Evolutionary conservation across 2,329 filamentous ascomycete genomes (phyloP).

Genomic region (Colletotrichum brevisporum): DNA sequence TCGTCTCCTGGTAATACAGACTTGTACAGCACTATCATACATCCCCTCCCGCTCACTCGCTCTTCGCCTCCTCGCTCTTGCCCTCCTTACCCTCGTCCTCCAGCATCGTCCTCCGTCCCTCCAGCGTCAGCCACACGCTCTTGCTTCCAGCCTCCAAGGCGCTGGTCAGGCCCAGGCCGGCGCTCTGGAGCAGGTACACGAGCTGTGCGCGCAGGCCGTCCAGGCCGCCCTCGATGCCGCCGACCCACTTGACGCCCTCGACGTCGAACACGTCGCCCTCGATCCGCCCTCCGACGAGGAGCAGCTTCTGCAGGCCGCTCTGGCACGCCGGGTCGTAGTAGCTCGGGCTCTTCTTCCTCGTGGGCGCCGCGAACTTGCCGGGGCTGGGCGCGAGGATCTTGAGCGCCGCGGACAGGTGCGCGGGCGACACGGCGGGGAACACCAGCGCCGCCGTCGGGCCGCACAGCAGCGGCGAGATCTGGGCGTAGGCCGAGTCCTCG

Average conservation of each 20-base stretch:
- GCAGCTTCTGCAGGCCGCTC: slow-evolving; percentile 85
- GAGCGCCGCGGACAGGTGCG: slow-evolving; percentile 85
- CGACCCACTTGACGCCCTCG: slow-evolving; percentile 75
- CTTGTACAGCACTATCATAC: slow-evolving; percentile 42
- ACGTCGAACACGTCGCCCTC: slow-evolving; percentile 89
- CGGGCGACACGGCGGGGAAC: slow-evolving; percentile 86
- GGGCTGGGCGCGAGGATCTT: slow-evolving; percentile 81
- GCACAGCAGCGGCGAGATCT: slow-evolving; percentile 82
- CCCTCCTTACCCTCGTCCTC: slow-evolving; percentile 68
- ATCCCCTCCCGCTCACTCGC: slow-evolving; percentile 23
- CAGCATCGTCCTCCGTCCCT: slow-evolving; percentile 84
- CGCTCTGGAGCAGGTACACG: slow-evolving; percentile 83
- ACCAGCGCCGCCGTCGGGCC: slow-evolving; percentile 86
- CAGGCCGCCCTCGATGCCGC: slow-evolving; percentile 85
- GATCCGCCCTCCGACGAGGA: slow-evolving; percentile 87
- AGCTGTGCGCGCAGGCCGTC: slow-evolving; percentile 86
- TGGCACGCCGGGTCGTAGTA: slow-evolving; percentile 88
- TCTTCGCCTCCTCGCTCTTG: slow-evolving; percentile 41
- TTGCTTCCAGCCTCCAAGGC: slow-evolving; percentile 85
- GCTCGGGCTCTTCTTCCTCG: slow-evolving; percentile 80
- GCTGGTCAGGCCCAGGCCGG: slow-evolving; percentile 82
- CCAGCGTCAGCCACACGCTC: slow-evolving; percentile 89
- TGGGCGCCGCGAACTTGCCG: slow-evolving; percentile 83
- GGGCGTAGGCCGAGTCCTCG: slow-evolving; percentile 61
- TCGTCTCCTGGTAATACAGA: slow-evolving; percentile 37